Evolutionary conservation across 1,284 basidiomycete species (phyloP), one percentile per base, ranked within the genome.

Genomic region (Tranzscheliella williamsii): DNA sequence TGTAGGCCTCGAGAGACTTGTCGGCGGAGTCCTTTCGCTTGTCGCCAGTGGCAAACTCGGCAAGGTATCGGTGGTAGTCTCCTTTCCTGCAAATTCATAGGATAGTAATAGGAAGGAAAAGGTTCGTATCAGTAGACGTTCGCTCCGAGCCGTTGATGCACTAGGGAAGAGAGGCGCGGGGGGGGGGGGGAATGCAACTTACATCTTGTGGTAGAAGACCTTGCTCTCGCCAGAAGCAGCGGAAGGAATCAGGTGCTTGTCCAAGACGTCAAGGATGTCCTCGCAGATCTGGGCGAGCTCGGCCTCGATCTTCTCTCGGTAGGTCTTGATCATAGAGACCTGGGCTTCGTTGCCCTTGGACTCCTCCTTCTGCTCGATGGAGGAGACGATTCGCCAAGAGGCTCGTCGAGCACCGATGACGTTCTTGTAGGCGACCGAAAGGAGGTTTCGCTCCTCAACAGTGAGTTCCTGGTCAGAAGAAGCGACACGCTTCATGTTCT

Each of bases 131-230:
- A 34, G 18, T 11, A 34, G 22, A 17, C 8, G 15, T 12, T 5
- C 17, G n/a, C n/a, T n/a, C n/a, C n/a, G n/a, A n/a, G n/a, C n/a
- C n/a, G n/a, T n/a, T n/a, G n/a, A n/a, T n/a, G n/a, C n/a, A n/a
- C n/a, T n/a, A n/a, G n/a, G n/a, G n/a, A n/a, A n/a, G n/a, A n/a
- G n/a, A n/a, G n/a, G n/a, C n/a, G n/a, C n/a, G n/a, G n/a, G n/a
- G n/a, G n/a, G n/a, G n/a, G n/a, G n/a, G n/a, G n/a, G n/a, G n/a
- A n/a, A n/a, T n/a, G n/a, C n/a, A n/a, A n/a, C n/a, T n/a, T 41
- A 94, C 93, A 98, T 97, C 89, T 98, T 98, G 87, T 97, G 94
- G 85, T 98, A 98, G 86, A 98, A 98, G 67, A 98, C 94, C 85
- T 97, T 97, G 67, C 90, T 93, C 83, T 98, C 95, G 79, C 95